Base-by-base conservation (phyloP, 2,329 filamentous ascomycete species). In the Trichoderma sp. region DNA sequence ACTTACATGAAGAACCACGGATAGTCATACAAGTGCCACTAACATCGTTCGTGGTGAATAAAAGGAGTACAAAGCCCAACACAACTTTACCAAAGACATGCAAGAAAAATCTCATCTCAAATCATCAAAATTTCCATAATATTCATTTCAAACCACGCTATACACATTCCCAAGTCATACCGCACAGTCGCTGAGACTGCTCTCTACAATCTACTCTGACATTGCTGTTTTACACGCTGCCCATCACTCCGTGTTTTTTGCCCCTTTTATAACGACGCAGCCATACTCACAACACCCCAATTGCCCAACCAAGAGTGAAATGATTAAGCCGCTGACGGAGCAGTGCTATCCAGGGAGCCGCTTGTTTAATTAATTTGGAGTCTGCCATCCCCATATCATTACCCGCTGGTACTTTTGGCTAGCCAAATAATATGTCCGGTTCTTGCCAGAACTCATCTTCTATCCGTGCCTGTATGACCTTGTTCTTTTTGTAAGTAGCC, bases 201-300 rank as follows among this genome's bases (percentile, higher is more conserved):
- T 39, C 23, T 67, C 64, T 67, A 58, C 64, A 67, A 43, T 67
- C 64, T 67, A 67, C 50, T 58, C n/a, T 39, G 34, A 28, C 20
- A 34, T 69, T 9, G 9, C 17, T n/a, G 23, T 23, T 17, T 13
- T 30, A 28, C 26, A 50, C 43, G 17, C 20, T 26, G 11, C 5
- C 12, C 28, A 34, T 7, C 47, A 53, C 20, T 36, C 4, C 34
- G 12, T n/a, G 6, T 4, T 59, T 34, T 63, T 58, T 11, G 15
- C 26, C 50, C 47, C 28, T 4, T 26, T 2, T 55, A 9, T 11
- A 20, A 4, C 12, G 5, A 55, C 30, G 13, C 47, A 55, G n/a
- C 43, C 23, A 13, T 20, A 20, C 9, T 53, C 50, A 39, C 5
- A 47, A 53, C n/a, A 23, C 5, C 20, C 47, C 5, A 23, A 53